Conservation (phyloP, 2,329 filamentous ascomycete species). For the Epichloe amarillans region DNA sequence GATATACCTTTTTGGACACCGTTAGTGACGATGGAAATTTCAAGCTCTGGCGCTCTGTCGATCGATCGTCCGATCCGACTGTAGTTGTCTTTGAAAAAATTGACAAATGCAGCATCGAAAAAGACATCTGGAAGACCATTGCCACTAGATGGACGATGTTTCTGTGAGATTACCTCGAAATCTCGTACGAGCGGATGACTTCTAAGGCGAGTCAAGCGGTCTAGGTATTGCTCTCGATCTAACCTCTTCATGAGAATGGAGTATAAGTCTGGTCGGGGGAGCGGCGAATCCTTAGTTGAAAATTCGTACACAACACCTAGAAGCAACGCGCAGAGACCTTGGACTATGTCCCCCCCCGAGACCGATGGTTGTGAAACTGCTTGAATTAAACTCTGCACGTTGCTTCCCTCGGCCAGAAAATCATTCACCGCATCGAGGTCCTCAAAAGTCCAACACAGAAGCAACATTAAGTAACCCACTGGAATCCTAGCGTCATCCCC, state of each 20-base stretch:
- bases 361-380: slow-evolving; percentile 47
- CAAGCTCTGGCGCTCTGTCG: slow-evolving; percentile 79
- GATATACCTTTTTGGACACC: slow-evolving; percentile 77
- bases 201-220: slow-evolving; percentile 65
- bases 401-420: slow-evolving; percentile 82
- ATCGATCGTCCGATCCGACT: slow-evolving; percentile 72
- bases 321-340: slow-evolving; percentile 72
- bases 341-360: slow-evolving; percentile 50
- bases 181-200: slow-evolving; percentile 70
- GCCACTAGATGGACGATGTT: slow-evolving; percentile 32
- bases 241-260: slow-evolving; percentile 63
- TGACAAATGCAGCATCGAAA: slow-evolving; percentile 76
- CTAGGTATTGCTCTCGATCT: slow-evolving; percentile 76
- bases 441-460: slow-evolving; percentile 84
- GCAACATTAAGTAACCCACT: slow-evolving; percentile 78
- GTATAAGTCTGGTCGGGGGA: slow-evolving; percentile 69
- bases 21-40: slow-evolving; percentile 68
- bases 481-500: slow-evolving; percentile 66
- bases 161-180: slow-evolving; percentile 75
- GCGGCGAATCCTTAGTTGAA: slow-evolving; percentile 90
- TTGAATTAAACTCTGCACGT: slow-evolving; percentile 74
- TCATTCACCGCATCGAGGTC: slow-evolving; percentile 86
- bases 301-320: slow-evolving; percentile 91
- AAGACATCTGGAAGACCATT: slow-evolving; percentile 62
- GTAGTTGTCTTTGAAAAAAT: slow-evolving; percentile 94